Evolutionary conservation across 1,139 yeast genomes (phyloP), one percentile per base, ranked within the genome.

Genomic region (Yamadazyma jaroonii): DNA sequence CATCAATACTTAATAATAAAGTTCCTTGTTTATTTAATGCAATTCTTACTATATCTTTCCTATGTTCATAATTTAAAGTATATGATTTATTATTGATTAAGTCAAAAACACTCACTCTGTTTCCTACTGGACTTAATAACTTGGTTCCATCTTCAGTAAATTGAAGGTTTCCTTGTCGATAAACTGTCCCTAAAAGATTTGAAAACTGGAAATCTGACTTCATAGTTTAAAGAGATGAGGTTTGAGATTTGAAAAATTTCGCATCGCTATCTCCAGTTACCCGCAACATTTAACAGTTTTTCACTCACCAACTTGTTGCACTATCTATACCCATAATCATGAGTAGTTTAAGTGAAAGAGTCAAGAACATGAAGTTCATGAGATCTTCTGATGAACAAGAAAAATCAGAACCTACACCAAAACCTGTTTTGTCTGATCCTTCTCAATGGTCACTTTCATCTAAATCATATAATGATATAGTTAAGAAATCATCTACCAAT

Each of bases 111-210:
- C 90, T 74, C 30, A 94, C 94, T 53, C 98, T 65, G 59, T 92
- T 94, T 8, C 98, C 98, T 3, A 92, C 97, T 0, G 98, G 98
- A 44, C 95, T 84, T 36, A 92, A 67, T 25, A 92, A 68, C 42
- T 78, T 75, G 11, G 84, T 80, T 1, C 98, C 98, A 57, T 89
- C 97, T 2, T 84, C 79, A 2, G 95, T 81, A 64, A 83, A 92
- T n/a, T 84, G 73, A 26, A 92, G 66, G 60, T 92, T 90, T 13
- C 97, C 98, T 53, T 85, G 87, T 39, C 95, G 73, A 56, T 92
- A 92, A 6, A 92, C 98, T 0, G 98, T 90, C 22, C 98, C 99
- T 50, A 92, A 67, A 33, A 92, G 71, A 62, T 92, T 92, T 32
- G 95, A 82, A 53, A 92, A 84, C 74, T 68, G 62, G 54, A 66